phyloP scores from a whole-genome alignment of 176 grass and related monocot genomes.

The Coix lacrymajobi region DNA sequence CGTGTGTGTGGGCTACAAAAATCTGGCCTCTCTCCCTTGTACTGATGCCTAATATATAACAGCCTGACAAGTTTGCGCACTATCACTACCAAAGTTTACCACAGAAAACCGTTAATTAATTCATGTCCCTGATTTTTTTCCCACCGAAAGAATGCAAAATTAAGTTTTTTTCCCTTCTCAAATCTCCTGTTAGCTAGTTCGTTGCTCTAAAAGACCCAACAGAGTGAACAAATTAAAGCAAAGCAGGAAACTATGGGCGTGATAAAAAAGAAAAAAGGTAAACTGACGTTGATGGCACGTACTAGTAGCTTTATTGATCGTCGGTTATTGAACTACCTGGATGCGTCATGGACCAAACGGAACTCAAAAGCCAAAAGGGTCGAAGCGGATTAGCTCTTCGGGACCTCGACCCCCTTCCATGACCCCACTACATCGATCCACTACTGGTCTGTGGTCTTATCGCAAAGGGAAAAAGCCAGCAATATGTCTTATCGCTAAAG shows the following conservation, averaged over 20 bases:
- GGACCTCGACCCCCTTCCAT: not conserved
- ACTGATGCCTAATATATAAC: too few relatives aligned
- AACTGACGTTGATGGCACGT: not conserved
- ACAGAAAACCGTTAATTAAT: not conserved
- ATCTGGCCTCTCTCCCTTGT: not conserved
- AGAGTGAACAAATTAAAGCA: not conserved
- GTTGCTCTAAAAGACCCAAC: not conserved
- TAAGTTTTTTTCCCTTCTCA: too few relatives aligned
- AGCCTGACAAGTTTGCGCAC: not conserved
- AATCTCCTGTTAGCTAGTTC: not conserved
- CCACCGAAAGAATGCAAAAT: not conserved
- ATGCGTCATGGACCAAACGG: not conserved
- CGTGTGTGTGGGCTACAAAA: not conserved
- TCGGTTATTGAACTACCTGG: not conserved
- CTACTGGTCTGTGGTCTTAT: conserved; percentile 8
- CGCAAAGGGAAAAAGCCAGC: conserved; percentile 19
- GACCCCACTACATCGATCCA: not conserved
- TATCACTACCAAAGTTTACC: not conserved
- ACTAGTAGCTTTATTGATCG: not conserved
- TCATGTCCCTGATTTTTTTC: too few relatives aligned
- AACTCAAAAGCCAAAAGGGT: conserved; percentile 9
- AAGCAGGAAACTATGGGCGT: not conserved
- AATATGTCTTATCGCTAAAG: too few relatives aligned
- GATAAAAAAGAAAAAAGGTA: not conserved
- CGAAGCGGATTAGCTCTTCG: not conserved